Percentiles rank a stretch among this genome's conserved stretches.
phyloP scores from a whole-genome alignment of 495 filamentous ascomycete genomes.

The Aspergillus bertholletiae region DNA sequence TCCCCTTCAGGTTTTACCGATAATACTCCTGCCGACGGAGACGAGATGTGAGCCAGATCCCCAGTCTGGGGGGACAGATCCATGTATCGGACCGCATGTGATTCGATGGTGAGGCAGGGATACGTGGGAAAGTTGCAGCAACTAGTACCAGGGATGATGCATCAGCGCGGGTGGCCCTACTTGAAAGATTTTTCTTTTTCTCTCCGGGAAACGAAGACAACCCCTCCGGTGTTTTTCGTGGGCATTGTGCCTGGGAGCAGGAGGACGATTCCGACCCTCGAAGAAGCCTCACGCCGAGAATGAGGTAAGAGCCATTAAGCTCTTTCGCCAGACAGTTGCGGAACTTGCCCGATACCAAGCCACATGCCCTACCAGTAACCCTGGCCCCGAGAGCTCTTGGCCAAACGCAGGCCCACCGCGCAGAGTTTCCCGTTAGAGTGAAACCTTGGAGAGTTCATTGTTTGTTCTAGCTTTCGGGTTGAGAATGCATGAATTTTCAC shows the following conservation, averaged over 20 bases:
- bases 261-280: too few relatives aligned
- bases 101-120: neutral
- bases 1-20: neutral
- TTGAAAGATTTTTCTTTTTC: too few relatives aligned
- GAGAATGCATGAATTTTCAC: neutral
- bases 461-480: neutral
- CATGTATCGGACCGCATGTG: neutral
- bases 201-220: neutral
- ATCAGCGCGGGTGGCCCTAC: neutral
- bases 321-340: too few relatives aligned
- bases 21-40: neutral
- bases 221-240: too few relatives aligned
- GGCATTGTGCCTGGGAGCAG: too few relatives aligned
- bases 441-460: neutral
- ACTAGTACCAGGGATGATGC: neutral
- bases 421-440: neutral
- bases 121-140: neutral
- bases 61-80: neutral
- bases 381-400: slow-evolving; percentile 1
- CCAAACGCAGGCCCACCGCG: neutral
- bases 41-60: neutral
- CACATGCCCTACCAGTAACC: neutral
- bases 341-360: neutral
- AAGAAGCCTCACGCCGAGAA: too few relatives aligned
- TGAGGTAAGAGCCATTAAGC: too few relatives aligned